Base-by-base conservation (phyloP, 1,139 yeast genomes). In the Debaryomyces sp. region DNA sequence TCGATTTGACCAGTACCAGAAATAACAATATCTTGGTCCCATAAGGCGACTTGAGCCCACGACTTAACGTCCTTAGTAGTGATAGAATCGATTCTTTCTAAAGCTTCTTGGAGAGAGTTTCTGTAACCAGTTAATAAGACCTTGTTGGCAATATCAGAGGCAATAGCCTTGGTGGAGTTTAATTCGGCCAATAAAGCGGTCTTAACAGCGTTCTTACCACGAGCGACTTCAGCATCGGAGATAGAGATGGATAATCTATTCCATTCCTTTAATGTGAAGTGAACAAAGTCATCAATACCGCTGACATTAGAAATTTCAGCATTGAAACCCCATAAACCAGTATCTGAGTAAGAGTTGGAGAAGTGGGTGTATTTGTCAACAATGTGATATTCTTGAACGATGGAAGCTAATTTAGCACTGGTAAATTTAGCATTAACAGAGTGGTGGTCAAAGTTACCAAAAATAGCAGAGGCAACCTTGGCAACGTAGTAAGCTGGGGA, bases 1-100 rank as follows among this genome's bases (percentile, higher is more conserved):
- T 87, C 96, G 73, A 85, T 87, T 75, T 84, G 88, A 70, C 96
- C 96, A 56, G 89, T 82, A 71, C 88, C 94, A 50, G 92, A 80
- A 63, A 87, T 75, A 60, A 88, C 95, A 64, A 87, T 77, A 70
- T 87, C 96, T 77, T 84, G 87, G 73, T 87, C 95, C 89, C 90
- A 87, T 67, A 87, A 78, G 70, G 82, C 76, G 57, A 77, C 78
- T 65, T 80, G 79, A 59, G 94, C 94, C 94, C 94, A 87, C 48
- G 79, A 74, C 68, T 80, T 82, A 57, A 87, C 75, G 59, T 82
- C 83, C 58, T 75, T 71, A 56, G 81, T 78, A 52, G 84, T 68
- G 60, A 87, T 80, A 49, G 82, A 76, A 63, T 87, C 92, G 63
- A 87, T 81, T 60, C 78, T 75, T 53, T 77, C 78, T 64, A 81